Percentiles rank a stretch among this genome's conserved stretches.
These are phyloP conservation scores for Pharus latifolius DNA, from an alignment of 176 grass and related monocot genomes.

Conservation along the genomic window DNA sequence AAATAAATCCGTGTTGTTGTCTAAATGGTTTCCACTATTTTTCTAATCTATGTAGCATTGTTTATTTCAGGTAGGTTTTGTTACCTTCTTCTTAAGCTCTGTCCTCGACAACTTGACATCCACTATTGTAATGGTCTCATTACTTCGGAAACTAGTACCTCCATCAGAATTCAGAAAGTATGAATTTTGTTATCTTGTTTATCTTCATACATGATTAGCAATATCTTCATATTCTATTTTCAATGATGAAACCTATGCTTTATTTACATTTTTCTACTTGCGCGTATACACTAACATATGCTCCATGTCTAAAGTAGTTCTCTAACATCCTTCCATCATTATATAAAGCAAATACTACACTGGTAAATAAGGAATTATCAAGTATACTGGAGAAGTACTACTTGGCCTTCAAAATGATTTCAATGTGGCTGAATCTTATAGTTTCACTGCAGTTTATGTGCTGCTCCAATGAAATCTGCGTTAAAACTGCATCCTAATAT, in stretches of 20 bases:
- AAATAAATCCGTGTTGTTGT: too few relatives aligned
- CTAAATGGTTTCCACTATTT: too few relatives aligned
- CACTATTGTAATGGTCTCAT: constrained; percentile 94
- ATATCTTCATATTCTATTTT: neutral
- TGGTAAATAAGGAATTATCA: neutral
- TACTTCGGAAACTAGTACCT: constrained; percentile 86
- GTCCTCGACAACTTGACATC: constrained; percentile 95
- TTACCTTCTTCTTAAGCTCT: constrained; percentile 89
- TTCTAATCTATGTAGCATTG: neutral
- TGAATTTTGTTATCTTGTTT: constrained; percentile 15
- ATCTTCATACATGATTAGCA: neutral
- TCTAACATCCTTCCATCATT: neutral
- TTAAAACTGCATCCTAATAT: neutral
- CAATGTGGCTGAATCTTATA: neutral
- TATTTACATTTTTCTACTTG: neutral
- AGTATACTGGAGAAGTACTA: neutral
- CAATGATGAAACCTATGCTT: neutral
- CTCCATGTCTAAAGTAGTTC: neutral
- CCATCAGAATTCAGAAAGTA: constrained; percentile 94
- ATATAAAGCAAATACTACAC: neutral
- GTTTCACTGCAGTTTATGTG: neutral
- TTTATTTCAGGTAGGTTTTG: constrained; percentile 78
- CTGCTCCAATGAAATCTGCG: neutral
- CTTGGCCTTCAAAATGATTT: neutral
- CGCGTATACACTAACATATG: neutral